phyloP scores from a whole-genome alignment of 768 basidiomycete genomes.

The Omphalotus guepiniiformis region DNA sequence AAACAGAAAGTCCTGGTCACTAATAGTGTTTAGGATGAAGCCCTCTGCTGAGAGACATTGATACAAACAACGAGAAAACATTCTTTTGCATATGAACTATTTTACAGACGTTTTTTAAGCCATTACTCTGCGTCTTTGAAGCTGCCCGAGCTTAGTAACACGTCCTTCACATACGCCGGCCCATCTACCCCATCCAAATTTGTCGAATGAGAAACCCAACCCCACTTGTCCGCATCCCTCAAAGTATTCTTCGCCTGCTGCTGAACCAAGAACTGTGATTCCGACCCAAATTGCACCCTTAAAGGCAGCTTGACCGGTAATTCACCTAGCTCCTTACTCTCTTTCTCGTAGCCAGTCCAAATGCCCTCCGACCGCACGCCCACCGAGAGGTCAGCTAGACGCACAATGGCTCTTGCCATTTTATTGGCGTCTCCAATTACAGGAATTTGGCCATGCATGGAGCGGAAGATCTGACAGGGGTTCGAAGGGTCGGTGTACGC shows the following conservation, averaged over 20 bases:
- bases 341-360: not conserved
- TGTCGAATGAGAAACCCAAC: not conserved
- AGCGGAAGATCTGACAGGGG: constrained; percentile 7
- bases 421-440: constrained; percentile 11
- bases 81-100: too few relatives aligned
- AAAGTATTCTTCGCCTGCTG: not conserved
- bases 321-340: too few relatives aligned
- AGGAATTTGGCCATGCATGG: constrained; percentile 1
- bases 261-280: constrained; percentile 14
- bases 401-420: constrained; percentile 15
- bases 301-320: constrained; percentile 14
- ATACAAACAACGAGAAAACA: too few relatives aligned
- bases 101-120: too few relatives aligned
- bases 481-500: constrained; percentile 15
- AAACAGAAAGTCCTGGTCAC: too few relatives aligned
- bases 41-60: too few relatives aligned
- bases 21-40: too few relatives aligned
- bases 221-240: not conserved
- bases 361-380: too few relatives aligned
- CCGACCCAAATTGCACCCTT: constrained; percentile 20
- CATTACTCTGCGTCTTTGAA: not conserved
- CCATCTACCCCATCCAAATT: constrained; percentile 1
- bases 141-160: not conserved
- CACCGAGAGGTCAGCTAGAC: constrained; percentile 4
- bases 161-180: not conserved